Base-by-base conservation (phyloP, 139 green algal species). In the Pleodorina starrii region DNA sequence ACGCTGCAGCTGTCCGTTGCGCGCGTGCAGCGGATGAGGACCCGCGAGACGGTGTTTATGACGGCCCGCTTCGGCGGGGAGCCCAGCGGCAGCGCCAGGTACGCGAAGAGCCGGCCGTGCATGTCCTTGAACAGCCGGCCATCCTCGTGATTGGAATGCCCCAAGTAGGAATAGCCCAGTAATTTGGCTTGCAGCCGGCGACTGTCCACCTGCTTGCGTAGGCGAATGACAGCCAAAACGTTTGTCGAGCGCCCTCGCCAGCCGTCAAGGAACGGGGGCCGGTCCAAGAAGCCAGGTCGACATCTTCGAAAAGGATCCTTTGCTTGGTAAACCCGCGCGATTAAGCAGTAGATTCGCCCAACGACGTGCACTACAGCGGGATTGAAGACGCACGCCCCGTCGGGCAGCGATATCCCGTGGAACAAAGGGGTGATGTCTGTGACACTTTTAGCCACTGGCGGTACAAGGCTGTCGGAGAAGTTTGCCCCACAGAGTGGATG, bases 111-210 rank as follows among this genome's bases (percentile, higher is more conserved):
- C 0, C 77, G 36, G 19, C 77, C 77, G 6, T 40, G 51, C 51
- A 16, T n/a, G 57, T 85, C 77, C 57, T 85, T 85, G 77, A 85
- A 85, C 50, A 85, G 25, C 21, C 77, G 77, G 1, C 51, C 77
- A 17, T 85, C 77, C 54, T 85, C 77, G 23, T 42, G 77, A 35
- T 85, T 85, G 6, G 54, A 50, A 25, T 85, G 17, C 9, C 77
- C 36, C 21, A 85, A 27, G 23, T 85, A 69, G 7, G 51, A 48
- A 40, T 73, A 38, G 19, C 77, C 77, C 36, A 85, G 19, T 16
- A 85, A 27, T 10, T 73, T 40, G 17, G 77, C 77, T 3, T 85
- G 51, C 19, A 85, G 51, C 50, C n/a, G 59, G 21, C 12, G 14
- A 23, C n/a, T 63, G 44, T 35, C 32, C n/a, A 1, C 9, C 10